Evolutionary conservation across 2,329 filamentous ascomycete species (phyloP).

Genomic region (Chrysoporthe austroafricana): DNA sequence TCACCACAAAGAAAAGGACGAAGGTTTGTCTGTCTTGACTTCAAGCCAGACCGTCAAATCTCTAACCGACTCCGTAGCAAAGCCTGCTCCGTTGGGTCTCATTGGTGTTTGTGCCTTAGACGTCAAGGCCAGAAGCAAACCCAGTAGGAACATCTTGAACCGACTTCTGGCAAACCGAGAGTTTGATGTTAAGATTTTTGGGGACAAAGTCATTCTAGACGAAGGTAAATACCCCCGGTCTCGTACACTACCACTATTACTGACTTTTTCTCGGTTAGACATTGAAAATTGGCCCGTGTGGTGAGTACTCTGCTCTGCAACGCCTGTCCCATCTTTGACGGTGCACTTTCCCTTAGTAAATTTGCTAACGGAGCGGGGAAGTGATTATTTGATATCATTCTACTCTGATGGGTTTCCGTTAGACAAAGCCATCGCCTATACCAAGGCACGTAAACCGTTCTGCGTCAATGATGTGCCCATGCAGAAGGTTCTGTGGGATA

Average conservation of each 20-base stretch:
- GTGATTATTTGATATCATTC: constrained; percentile 95
- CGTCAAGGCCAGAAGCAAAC: constrained; percentile 94
- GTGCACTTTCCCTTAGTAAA: neutral
- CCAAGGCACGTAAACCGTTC: constrained; percentile 89
- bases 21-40: constrained; percentile 41
- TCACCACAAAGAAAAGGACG: constrained; percentile 62
- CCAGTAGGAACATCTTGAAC: constrained; percentile 94
- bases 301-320: constrained; percentile 38
- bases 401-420: constrained; percentile 97
- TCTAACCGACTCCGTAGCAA: constrained; percentile 45
- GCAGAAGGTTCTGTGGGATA: constrained; percentile 97
- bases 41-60: constrained; percentile 27
- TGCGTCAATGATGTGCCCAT: constrained; percentile 97
- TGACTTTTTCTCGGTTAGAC: constrained; percentile 48
- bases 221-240: constrained; percentile 60
- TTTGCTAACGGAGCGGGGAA: constrained; percentile 37
- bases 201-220: constrained; percentile 97
- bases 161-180: constrained; percentile 86
- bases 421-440: constrained; percentile 96
- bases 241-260: constrained; percentile 6
- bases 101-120: constrained; percentile 97
- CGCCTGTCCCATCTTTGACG: neutral
- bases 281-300: constrained; percentile 96
- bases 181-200: constrained; percentile 97
- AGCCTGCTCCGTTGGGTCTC: constrained; percentile 64